Evolutionary conservation across 2,329 filamentous ascomycete species (phyloP).

Genomic region (Elsinoe australis): DNA sequence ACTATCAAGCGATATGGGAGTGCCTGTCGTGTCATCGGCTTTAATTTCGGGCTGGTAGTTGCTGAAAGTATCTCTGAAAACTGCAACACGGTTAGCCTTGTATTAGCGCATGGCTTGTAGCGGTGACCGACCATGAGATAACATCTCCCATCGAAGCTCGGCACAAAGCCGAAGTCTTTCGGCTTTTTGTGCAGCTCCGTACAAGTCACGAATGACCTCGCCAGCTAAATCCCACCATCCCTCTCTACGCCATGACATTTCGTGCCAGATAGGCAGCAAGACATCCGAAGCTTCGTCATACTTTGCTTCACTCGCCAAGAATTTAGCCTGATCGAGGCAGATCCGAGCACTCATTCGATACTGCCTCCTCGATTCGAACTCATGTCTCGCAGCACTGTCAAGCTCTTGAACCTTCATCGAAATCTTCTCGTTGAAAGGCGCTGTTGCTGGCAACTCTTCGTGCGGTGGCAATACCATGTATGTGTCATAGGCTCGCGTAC

Average conservation of each 20-base stretch:
- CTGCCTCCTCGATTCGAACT: conserved; percentile 49
- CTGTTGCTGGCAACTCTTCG: conserved; percentile 43
- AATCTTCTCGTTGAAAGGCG: conserved; percentile 44
- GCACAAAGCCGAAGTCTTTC: conserved; percentile 5
- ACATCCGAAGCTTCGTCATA: conserved; percentile 46
- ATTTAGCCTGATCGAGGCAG: conserved; percentile 48
- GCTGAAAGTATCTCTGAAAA: background rate
- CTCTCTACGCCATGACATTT: conserved; percentile 51
- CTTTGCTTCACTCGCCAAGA: conserved; percentile 43
- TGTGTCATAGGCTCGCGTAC: conserved; percentile 50
- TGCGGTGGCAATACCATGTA: conserved; percentile 55
- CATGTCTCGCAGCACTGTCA: conserved; percentile 37
- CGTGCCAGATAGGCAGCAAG: conserved; percentile 48
- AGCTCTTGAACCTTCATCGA: conserved; percentile 44
- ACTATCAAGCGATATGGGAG: conserved; percentile 16
- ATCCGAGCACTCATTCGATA: conserved; percentile 48
- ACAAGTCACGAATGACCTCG: conserved; percentile 46
- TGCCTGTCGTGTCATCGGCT: background rate
- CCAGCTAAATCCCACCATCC: conserved; percentile 53
- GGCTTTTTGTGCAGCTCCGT: conserved; percentile 41
- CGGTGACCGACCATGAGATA: background rate
- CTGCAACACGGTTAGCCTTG: too few relatives aligned
- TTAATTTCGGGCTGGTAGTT: background rate
- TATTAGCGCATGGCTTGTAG: too few relatives aligned
- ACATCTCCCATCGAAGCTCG: conserved; percentile 20